Base-by-base conservation (phyloP, 495 filamentous ascomycete genomes). In the Haplographium delicatum region DNA sequence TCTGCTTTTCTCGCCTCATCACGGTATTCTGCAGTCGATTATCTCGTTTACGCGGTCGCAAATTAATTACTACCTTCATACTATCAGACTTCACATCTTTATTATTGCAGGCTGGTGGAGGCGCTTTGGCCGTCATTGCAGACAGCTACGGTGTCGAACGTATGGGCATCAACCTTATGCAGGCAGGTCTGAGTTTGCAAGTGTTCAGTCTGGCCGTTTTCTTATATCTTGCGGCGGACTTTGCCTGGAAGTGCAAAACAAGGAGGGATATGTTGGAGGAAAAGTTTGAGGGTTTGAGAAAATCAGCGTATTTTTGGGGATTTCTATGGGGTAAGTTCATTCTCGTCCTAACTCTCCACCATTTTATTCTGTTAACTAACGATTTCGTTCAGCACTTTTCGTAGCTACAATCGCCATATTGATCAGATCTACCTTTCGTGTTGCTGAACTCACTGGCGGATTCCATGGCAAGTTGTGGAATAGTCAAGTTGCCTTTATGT, bases 1-100 rank as follows among this genome's bases (percentile, higher is more conserved):
- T 81, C 33, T 76, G 69, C 59, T 67, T 82, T 2, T 68, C 68
- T 7, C 67, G 74, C 22, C 72, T 80, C 47, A 66, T 80, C 50
- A 64, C 60, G 71, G 23, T 72, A 71, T 51, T 19, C 31, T 69
- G 74, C 18, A 56, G 66, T 24, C 49, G 62, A 9, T 56, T 78
- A 75, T 78, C 76, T 3, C 62, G 68, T 16, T 58, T 82, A 43
- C 54, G 57, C 6, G 73, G 76, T 0, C 59, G 70, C 18, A 69
- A 64, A 23, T 75, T 78, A 48, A 72, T 72, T 7, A 62, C 70
- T 33, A 48, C 73, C 33, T 82, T 80, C 63, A 64, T 76, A 43
- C 50, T 64, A 27, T 74, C 62, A 50, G 78, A 82, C 58, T 37
- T 79, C n/a, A 47, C 79, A 40, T 63, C 73, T 4, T 61, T 82